Conservation (phyloP, 306 rosid genomes). For the Hippophae tibetana region DNA sequence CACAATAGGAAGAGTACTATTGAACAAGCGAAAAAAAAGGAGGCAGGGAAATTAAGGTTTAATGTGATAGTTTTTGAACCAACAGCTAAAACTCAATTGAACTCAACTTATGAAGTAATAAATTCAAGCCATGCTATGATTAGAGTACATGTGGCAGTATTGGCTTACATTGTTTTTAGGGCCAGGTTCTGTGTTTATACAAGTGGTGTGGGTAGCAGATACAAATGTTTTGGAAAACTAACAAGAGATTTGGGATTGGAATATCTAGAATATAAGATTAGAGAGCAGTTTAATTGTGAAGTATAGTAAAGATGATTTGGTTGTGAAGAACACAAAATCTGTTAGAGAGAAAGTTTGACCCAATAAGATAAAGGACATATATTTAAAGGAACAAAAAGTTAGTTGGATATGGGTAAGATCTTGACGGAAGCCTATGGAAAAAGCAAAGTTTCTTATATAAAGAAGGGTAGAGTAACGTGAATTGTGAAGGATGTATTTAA, state of each 20-base stretch:
- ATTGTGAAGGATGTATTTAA: too few relatives aligned
- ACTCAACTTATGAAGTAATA: conserved; percentile 6
- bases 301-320: conserved; percentile 17
- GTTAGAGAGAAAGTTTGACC: conserved; percentile 13
- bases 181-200: conserved; percentile 25
- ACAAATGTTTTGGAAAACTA: conserved; percentile 17
- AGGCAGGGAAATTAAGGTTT: conserved; percentile 28
- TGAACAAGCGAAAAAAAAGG: neutral
- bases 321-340: conserved; percentile 19
- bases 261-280: conserved; percentile 27
- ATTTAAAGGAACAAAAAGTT: conserved; percentile 33
- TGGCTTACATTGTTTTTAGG: conserved; percentile 18
- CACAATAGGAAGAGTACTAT: conserved; percentile 3
- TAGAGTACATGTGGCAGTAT: conserved; percentile 6
- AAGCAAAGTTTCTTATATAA: conserved; percentile 1
- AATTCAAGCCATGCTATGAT: conserved; percentile 30
- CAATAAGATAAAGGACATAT: conserved; percentile 20
- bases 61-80: conserved; percentile 26
- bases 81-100: conserved; percentile 1
- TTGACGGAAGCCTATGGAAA: conserved; percentile 19
- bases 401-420: conserved; percentile 23
- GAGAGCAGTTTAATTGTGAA: conserved; percentile 31
- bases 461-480: too few relatives aligned
- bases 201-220: conserved; percentile 29
- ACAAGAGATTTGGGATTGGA: conserved; percentile 19